Evolutionary conservation across 1,284 basidiomycete species (phyloP), one percentile per base, ranked within the genome.

Genomic region (Puccinia hordei): DNA sequence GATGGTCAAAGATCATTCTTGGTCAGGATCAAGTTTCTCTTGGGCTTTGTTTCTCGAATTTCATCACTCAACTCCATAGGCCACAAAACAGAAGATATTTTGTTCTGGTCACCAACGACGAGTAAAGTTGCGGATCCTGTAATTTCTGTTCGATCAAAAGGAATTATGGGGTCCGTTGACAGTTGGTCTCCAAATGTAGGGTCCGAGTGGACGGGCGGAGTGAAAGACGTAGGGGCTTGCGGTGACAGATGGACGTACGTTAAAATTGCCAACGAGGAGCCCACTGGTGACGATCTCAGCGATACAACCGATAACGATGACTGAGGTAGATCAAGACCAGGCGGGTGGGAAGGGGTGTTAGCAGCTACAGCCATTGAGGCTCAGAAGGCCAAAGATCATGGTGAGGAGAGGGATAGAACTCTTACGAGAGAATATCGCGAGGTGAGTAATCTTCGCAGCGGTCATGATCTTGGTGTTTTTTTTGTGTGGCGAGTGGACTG

Each of bases 281-380:
- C 76, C 76, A 61, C 76, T 78, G 35, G 76, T 78, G 53, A 78
- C 63, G 51, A 78, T 78, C 22, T 55, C 66, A 35, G 63, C 74
- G 33, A 77, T 8, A 68, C 74, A 66, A 3, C 46, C 74, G 15
- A 77, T 66, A 41, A 77, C 68, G 59, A 77, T 51, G 24, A 77
- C 74, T 77, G 17, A 59, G 24, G 57, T 9, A 30, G 35, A 22
- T 27, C 10, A 30, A 5, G 49, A 1, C 22, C n/a, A 35, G n/a
- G 10, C 6, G n/a, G 30, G 41, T 13, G 38, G 3, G 19, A 19
- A 22, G 6, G 38, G 12, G 38, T 6, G 4, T 41, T 41, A 41
- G 38, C 38, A 12, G 12, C 38, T 12, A 12, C 33, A 44, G 19
- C 49, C 22, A 44, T 57, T 10, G 22, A 35, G 13, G 46, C 55